phyloP scores from a whole-genome alignment of 371 early-diverging fungal genomes.

The Entomophthora muscae region DNA sequence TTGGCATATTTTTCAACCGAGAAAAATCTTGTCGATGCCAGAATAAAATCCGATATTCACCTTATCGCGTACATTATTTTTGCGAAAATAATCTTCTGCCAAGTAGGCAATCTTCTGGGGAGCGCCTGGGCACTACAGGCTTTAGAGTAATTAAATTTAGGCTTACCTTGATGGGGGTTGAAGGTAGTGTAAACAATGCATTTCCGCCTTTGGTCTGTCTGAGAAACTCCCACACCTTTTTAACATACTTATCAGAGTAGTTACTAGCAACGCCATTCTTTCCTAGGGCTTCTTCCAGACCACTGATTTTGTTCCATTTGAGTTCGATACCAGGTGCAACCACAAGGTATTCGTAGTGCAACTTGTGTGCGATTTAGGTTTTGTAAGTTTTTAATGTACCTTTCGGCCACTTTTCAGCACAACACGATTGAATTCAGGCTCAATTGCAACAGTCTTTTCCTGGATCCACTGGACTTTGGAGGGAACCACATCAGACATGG shows the following conservation, averaged over 20 bases:
- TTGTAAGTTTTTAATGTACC: slow-evolving; percentile 14
- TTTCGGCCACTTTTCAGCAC: slow-evolving; percentile 39
- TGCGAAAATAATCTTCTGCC: slow-evolving; percentile 66
- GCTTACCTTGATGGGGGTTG: slow-evolving; percentile 60
- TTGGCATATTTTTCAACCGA: slow-evolving; percentile 72
- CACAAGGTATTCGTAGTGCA: slow-evolving; percentile 68
- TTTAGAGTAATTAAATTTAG: not conserved
- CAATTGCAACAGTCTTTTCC: slow-evolving; percentile 40
- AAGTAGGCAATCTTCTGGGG: slow-evolving; percentile 83
- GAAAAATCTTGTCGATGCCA: slow-evolving; percentile 67
- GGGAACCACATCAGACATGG: slow-evolving; percentile 51
- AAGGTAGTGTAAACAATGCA: slow-evolving; percentile 79
- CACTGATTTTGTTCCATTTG: slow-evolving; percentile 61
- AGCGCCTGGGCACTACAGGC: slow-evolving; percentile 61
- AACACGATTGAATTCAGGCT: slow-evolving; percentile 51
- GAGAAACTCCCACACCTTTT: slow-evolving; percentile 55
- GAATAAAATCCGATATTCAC: slow-evolving; percentile 53
- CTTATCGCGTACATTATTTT: slow-evolving; percentile 46
- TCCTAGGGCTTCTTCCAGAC: slow-evolving; percentile 52
- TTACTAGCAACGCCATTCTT: slow-evolving; percentile 70
- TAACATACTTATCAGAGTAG: slow-evolving; percentile 55
- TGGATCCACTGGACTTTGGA: slow-evolving; percentile 55
- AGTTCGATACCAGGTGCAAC: slow-evolving; percentile 74
- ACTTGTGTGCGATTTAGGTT: slow-evolving; percentile 9
- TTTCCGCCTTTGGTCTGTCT: slow-evolving; percentile 59